A percentile compares a stretch with the other conserved stretches of the same genome.
phyloP scores from a whole-genome alignment of 192 early-diverging fungal genomes.

The Entomortierella beljakovae region DNA sequence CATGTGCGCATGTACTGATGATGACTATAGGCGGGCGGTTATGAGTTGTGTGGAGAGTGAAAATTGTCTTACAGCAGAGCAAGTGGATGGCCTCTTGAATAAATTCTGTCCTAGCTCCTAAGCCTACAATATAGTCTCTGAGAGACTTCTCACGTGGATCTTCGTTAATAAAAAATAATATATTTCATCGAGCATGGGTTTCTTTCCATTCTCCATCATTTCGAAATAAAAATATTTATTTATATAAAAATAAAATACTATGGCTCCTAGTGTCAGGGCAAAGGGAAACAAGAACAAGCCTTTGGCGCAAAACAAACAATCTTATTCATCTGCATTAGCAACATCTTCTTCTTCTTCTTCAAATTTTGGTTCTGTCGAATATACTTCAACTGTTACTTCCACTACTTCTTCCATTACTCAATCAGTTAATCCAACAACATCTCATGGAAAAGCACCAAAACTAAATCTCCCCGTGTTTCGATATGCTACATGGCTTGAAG shows the following conservation, averaged over 20 bases:
- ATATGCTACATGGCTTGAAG: constrained; percentile 50
- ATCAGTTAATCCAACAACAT: neutral
- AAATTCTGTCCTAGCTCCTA: too few relatives aligned
- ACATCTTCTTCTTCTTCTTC: neutral
- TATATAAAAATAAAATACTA: too few relatives aligned
- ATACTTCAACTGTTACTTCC: neutral
- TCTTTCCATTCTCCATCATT: neutral
- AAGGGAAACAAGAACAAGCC: constrained; percentile 17
- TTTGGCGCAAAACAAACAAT: neutral
- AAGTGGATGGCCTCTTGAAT: too few relatives aligned
- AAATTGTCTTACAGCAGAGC: too few relatives aligned
- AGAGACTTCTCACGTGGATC: too few relatives aligned
- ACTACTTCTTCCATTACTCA: neutral
- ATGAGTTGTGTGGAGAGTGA: too few relatives aligned
- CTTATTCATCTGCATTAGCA: neutral
- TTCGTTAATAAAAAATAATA: too few relatives aligned
- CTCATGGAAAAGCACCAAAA: constrained; percentile 11
- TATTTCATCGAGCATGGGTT: too few relatives aligned
- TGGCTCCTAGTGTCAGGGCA: constrained; percentile 29
- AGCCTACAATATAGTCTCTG: too few relatives aligned
- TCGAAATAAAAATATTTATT: too few relatives aligned
- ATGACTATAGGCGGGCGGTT: too few relatives aligned
- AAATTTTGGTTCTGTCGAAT: neutral
- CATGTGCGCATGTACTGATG: too few relatives aligned
- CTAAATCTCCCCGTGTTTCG: constrained; percentile 18